These are phyloP conservation scores for Aspergillus carbonarius DNA, from an alignment of 2,329 filamentous ascomycete genomes.

Conservation along the genomic window DNA sequence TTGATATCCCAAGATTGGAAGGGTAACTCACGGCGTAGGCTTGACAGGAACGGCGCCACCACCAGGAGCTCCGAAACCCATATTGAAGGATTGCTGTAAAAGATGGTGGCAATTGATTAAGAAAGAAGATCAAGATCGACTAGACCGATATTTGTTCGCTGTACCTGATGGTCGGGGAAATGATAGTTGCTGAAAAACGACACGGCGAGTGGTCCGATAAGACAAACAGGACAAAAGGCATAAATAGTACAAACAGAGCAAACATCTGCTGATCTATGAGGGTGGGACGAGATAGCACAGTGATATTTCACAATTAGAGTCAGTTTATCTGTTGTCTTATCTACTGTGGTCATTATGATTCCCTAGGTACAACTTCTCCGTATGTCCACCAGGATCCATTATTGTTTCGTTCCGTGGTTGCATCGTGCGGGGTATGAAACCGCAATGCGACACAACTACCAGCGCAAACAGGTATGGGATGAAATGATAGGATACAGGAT, in stretches of 20 bases:
- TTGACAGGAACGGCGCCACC: slow-evolving; percentile 63
- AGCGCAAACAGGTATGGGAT: background rate
- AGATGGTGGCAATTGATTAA: background rate
- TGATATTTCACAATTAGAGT: background rate
- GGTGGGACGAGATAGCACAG: background rate
- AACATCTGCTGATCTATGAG: slow-evolving; percentile 16
- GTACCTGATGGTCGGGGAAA: background rate
- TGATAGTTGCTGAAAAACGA: slow-evolving; percentile 11
- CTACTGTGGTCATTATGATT: no score
- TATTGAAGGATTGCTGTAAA: slow-evolving; percentile 11
- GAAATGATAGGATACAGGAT: background rate
- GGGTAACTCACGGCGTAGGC: slow-evolving; percentile 65
- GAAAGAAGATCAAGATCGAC: background rate
- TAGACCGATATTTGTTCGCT: background rate
- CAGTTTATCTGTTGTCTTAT: background rate
- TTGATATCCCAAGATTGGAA: background rate
- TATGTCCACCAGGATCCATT: background rate
- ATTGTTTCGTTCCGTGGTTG: background rate
- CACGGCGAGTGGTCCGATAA: background rate
- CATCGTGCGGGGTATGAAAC: background rate
- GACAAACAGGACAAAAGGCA: slow-evolving; percentile 33
- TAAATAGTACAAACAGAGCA: slow-evolving; percentile 21
- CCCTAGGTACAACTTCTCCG: no score
- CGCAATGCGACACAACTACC: background rate
- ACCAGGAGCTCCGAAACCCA: slow-evolving; percentile 70